Percentiles rank a stretch among this genome's conserved stretches.
phyloP scores from a whole-genome alignment of 129 eudicot species.

The Glebionis coronaria region DNA sequence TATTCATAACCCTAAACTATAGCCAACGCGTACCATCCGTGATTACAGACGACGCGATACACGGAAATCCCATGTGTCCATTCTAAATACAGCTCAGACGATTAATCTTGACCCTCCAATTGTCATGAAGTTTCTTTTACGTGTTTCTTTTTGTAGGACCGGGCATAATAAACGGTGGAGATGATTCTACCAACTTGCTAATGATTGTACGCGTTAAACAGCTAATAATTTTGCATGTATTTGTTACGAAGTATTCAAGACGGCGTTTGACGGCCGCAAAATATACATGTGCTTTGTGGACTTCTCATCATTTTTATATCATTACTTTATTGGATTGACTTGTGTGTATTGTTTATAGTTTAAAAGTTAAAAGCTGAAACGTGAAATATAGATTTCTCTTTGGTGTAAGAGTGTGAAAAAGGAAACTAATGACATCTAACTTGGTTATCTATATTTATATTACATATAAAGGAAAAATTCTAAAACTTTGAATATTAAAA shows the following conservation, averaged over 20 bases:
- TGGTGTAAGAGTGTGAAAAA: no score
- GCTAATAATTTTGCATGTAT: constrained; percentile 19
- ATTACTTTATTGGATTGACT: constrained; percentile 1
- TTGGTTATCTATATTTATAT: no score
- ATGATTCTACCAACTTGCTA: constrained; percentile 26
- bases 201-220: constrained; percentile 36
- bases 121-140: not conserved
- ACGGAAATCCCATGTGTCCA: constrained; percentile 28
- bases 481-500: no score
- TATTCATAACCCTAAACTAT: constrained; percentile 8
- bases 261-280: constrained; percentile 36
- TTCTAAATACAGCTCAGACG: constrained; percentile 26
- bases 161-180: constrained; percentile 18
- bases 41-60: constrained; percentile 27
- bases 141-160: constrained; percentile 13
- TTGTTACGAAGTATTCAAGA: constrained; percentile 25
- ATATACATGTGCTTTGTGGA: constrained; percentile 31
- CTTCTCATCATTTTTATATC: constrained; percentile 14
- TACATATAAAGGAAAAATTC: no score
- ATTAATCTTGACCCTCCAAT: constrained; percentile 16
- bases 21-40: constrained; percentile 40
- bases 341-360: not conserved
- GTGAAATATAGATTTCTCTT: no score
- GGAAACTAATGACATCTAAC: no score
- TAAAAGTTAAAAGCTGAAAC: no score